Percentiles rank a stretch among this genome's conserved stretches.
phyloP scores from a whole-genome alignment of 2,329 filamentous ascomycete genomes.

The Parasarocladium wereldwijsianum region DNA sequence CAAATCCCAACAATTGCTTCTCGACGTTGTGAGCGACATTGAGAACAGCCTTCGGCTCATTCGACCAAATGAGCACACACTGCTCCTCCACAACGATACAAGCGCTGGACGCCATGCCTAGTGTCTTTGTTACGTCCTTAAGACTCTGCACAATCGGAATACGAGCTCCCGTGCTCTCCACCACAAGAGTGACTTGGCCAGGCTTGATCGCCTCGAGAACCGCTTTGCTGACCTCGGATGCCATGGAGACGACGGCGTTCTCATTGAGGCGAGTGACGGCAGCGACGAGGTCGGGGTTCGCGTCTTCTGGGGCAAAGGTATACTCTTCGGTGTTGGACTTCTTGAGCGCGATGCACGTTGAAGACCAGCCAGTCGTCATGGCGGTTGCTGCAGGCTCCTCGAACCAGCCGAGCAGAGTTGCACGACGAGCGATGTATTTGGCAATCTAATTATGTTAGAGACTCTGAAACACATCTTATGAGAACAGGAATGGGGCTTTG shows the following conservation, averaged over 20 bases:
- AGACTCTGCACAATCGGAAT: constrained; percentile 11
- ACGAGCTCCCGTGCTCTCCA: constrained; percentile 10
- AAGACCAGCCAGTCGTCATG: constrained; percentile 12
- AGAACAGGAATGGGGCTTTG: too few relatives aligned
- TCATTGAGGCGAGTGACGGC: constrained; percentile 10
- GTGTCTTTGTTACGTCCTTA: constrained; percentile 7
- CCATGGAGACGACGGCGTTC: constrained; percentile 11
- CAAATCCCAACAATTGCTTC: constrained; percentile 12
- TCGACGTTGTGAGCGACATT: constrained; percentile 12
- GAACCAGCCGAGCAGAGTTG: constrained; percentile 13
- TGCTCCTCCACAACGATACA: constrained; percentile 11
- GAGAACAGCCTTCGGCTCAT: constrained; percentile 10
- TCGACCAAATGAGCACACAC: constrained; percentile 12
- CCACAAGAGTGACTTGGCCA: constrained; percentile 8
- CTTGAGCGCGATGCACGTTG: constrained; percentile 11
- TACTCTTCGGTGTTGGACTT: constrained; percentile 11
- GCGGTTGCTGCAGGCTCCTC: constrained; percentile 10
- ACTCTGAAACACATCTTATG: constrained; percentile 11
- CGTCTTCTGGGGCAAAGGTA: constrained; percentile 10
- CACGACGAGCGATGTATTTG: constrained; percentile 13
- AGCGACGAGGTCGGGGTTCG: constrained; percentile 9
- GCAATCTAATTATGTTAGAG: constrained; percentile 12
- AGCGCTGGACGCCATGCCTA: constrained; percentile 8
- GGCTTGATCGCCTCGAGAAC: constrained; percentile 11
- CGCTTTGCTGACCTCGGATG: constrained; percentile 10